Percentiles rank a stretch among this genome's conserved stretches.
Conservation (phyloP, 2,329 filamentous ascomycete genomes). For the Botrytis tulipae region DNA sequence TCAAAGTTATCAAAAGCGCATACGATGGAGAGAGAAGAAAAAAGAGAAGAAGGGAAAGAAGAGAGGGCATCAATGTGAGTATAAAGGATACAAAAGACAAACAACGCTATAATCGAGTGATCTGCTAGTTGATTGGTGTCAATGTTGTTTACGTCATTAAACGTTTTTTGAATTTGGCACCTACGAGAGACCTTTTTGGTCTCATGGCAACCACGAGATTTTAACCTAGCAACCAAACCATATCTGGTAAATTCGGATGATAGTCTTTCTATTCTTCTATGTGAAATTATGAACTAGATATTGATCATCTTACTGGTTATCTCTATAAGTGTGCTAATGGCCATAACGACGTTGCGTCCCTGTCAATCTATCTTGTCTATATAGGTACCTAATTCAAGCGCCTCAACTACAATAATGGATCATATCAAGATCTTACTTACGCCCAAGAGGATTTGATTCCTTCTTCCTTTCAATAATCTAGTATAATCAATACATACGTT, state of each 20-base stretch:
- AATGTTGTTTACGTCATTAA: neutral
- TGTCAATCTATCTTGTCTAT: neutral
- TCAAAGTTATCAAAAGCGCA: conserved; percentile 9
- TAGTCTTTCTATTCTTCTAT: neutral
- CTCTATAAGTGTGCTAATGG: neutral
- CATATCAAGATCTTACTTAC: too few species aligned
- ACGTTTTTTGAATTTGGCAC: neutral
- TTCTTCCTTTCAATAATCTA: neutral
- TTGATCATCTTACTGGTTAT: neutral
- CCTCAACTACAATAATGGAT: neutral
- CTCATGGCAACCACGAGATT: neutral
- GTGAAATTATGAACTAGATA: neutral
- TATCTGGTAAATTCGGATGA: neutral
- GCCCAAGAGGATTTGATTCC: neutral
- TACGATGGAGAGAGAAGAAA: neutral
- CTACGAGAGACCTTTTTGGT: neutral
- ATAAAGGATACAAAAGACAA: neutral
- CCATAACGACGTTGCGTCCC: neutral
- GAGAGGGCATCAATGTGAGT: neutral
- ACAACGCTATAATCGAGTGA: neutral
- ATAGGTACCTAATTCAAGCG: neutral
- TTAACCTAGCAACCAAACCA: neutral
- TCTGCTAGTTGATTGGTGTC: neutral
- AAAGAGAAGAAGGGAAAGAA: neutral
- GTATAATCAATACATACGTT: neutral